These are phyloP conservation scores for Lactarius deliciosus DNA, from an alignment of 768 basidiomycete genomes.

Conservation along the genomic window DNA sequence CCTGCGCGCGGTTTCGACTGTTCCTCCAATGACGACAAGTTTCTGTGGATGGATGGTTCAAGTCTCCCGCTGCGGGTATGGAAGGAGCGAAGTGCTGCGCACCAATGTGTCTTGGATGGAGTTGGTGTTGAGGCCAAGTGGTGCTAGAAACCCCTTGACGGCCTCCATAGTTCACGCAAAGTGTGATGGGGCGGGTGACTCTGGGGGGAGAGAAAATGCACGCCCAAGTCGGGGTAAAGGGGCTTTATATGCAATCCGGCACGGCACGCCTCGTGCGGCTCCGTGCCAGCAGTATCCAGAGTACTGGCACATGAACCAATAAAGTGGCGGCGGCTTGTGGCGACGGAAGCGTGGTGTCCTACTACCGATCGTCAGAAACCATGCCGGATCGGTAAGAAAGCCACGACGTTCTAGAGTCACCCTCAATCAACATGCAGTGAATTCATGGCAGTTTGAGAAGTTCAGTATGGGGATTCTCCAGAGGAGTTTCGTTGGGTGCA, in stretches of 20 bases:
- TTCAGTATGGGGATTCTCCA: conserved; percentile 17
- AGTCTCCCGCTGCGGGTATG: neutral
- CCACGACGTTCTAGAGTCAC: conserved; percentile 18
- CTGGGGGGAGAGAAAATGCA: conserved; percentile 21
- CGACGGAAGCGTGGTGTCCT: neutral
- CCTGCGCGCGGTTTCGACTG: conserved; percentile 81
- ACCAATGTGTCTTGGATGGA: conserved; percentile 82
- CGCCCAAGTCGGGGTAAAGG: conserved; percentile 20
- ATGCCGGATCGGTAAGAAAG: conserved; percentile 17
- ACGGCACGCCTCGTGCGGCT: conserved; percentile 30
- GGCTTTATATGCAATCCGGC: conserved; percentile 27
- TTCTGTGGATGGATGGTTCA: conserved; percentile 48
- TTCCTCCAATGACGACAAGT: conserved; percentile 88
- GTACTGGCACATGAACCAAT: conserved; percentile 2
- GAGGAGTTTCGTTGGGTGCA: neutral
- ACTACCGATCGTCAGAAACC: conserved; percentile 14
- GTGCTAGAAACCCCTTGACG: conserved; percentile 69
- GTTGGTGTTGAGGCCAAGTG: conserved; percentile 59
- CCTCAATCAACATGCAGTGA: conserved; percentile 24
- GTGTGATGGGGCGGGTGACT: conserved; percentile 25
- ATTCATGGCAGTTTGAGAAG: conserved; percentile 14
- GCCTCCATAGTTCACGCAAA: conserved; percentile 53
- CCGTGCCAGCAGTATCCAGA: conserved; percentile 1
- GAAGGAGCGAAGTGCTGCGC: conserved; percentile 30
- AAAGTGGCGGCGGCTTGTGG: conserved; percentile 2